Conservation (phyloP, 768 basidiomycete genomes). For the Boletus rufocinnamomeus region DNA sequence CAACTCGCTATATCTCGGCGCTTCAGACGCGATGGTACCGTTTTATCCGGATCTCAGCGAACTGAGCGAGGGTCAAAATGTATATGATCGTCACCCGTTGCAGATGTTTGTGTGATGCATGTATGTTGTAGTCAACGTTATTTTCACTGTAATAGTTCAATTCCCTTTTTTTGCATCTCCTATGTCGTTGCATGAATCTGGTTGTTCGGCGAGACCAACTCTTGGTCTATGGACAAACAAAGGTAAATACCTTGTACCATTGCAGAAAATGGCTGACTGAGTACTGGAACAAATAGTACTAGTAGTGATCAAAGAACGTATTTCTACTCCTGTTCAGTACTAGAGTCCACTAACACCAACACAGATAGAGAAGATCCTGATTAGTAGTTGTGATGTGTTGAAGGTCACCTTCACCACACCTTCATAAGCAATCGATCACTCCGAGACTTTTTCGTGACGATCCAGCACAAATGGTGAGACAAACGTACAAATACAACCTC, state of each 20-base stretch:
- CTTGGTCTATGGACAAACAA: too few species aligned
- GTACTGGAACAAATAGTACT: too few species aligned
- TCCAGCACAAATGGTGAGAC: neutral
- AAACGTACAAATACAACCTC: neutral
- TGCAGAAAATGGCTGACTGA: too few species aligned
- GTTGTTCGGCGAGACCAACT: neutral
- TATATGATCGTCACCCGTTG: slow-evolving; percentile 81
- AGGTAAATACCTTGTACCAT: too few species aligned
- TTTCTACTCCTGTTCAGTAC: too few species aligned
- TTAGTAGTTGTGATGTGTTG: too few species aligned
- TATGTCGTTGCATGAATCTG: neutral
- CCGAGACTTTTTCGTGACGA: neutral
- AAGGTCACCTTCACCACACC: too few species aligned
- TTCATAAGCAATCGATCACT: too few species aligned
- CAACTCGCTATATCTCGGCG: slow-evolving; percentile 91
- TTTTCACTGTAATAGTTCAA: slow-evolving; percentile 6
- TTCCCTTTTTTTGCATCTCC: neutral
- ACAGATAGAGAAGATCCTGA: too few species aligned
- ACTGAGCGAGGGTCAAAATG: slow-evolving; percentile 87
- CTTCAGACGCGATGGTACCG: slow-evolving; percentile 88
- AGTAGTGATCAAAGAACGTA: too few species aligned
- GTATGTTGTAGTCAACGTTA: slow-evolving; percentile 7
- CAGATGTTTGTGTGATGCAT: slow-evolving; percentile 73
- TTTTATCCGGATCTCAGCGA: slow-evolving; percentile 93
- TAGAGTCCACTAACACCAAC: too few species aligned